A percentile compares a stretch with the other conserved stretches of the same genome.
Evolutionary conservation across 805 yeast species (phyloP).

Genomic region (Metschnikowia similis): DNA sequence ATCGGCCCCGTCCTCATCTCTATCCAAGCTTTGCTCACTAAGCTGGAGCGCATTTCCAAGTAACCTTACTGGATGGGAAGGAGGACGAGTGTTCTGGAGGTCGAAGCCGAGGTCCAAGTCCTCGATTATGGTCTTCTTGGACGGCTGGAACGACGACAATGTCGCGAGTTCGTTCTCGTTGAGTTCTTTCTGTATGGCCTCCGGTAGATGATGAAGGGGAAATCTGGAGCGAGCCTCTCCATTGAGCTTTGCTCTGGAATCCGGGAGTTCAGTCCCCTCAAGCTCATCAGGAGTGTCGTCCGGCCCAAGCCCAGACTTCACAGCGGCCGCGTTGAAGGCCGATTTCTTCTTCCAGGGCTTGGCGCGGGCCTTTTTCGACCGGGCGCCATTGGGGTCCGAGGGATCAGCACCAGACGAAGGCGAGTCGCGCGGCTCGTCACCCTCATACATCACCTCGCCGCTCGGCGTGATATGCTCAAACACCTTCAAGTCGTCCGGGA

Average conservation of each 20-base stretch:
- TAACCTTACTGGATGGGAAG: conserved; percentile 8
- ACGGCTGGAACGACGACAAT: conserved; percentile 15
- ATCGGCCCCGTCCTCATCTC: conserved; percentile 6
- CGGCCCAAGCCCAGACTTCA: background rate
- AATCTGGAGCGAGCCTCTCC: conserved; percentile 14
- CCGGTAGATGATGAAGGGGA: conserved; percentile 16
- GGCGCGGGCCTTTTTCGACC: conserved; percentile 12
- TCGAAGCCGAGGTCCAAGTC: conserved; percentile 16
- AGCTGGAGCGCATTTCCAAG: conserved; percentile 14
- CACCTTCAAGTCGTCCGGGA: conserved; percentile 51
- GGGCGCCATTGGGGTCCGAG: conserved; percentile 2
- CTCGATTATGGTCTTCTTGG: conserved; percentile 17
- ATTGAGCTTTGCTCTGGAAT: conserved; percentile 7
- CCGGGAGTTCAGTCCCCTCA: background rate
- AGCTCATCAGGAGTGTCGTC: conserved; percentile 2
- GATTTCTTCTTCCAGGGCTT: conserved; percentile 13
- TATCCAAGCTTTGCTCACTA: conserved; percentile 7
- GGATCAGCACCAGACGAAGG: conserved; percentile 5
- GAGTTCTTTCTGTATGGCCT: conserved; percentile 12
- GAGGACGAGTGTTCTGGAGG: conserved; percentile 14
- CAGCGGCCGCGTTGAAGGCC: conserved; percentile 8
- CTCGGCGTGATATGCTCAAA: conserved; percentile 20
- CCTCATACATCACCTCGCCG: conserved; percentile 17
- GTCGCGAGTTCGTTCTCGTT: conserved; percentile 11
- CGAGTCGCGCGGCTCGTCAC: conserved; percentile 11